Percentiles rank a stretch among this genome's conserved stretches.
phyloP scores from a whole-genome alignment of 306 rosid species.

The Cucurbita ficifolia region DNA sequence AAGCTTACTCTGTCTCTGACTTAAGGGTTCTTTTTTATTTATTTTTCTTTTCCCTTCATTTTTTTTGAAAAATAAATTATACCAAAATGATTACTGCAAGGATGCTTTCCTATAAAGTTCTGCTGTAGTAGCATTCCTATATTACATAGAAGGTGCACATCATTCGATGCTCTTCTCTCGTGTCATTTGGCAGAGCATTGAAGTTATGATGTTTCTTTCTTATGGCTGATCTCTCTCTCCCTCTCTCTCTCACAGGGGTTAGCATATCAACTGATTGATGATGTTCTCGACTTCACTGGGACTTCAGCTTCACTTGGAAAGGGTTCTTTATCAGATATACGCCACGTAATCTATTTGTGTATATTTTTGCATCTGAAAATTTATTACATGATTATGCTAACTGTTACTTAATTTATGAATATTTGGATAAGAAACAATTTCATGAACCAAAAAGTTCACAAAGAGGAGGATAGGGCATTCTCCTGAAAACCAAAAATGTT shows the following conservation, averaged over 20 bases:
- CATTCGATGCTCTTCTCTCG: not conserved
- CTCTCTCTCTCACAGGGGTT: conserved; percentile 51
- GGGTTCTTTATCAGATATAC: conserved; percentile 85
- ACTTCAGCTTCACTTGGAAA: conserved; percentile 87
- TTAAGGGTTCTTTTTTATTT: not conserved
- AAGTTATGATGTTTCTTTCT: not conserved
- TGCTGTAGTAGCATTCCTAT: not conserved
- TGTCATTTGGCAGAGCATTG: not conserved
- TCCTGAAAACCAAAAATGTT: not conserved
- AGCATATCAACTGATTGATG: conserved; percentile 89
- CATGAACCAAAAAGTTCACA: not conserved
- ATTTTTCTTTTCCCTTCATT: not conserved
- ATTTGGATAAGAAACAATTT: not conserved
- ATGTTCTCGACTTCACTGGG: conserved; percentile 85
- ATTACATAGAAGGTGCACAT: not conserved
- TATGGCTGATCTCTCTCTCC: not conserved
- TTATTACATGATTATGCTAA: not conserved
- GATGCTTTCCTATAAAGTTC: not conserved
- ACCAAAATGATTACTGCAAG: not conserved
- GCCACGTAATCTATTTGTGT: conserved; percentile 38
- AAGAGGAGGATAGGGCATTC: not conserved
- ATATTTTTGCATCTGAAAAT: not conserved
- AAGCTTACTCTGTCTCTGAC: not conserved
- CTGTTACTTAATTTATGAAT: not conserved
- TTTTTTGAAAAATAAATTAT: too few species aligned